Evolutionary conservation across 352 stramenopile genomes (phyloP).

Genomic region (Phytopythium helicoides): DNA sequence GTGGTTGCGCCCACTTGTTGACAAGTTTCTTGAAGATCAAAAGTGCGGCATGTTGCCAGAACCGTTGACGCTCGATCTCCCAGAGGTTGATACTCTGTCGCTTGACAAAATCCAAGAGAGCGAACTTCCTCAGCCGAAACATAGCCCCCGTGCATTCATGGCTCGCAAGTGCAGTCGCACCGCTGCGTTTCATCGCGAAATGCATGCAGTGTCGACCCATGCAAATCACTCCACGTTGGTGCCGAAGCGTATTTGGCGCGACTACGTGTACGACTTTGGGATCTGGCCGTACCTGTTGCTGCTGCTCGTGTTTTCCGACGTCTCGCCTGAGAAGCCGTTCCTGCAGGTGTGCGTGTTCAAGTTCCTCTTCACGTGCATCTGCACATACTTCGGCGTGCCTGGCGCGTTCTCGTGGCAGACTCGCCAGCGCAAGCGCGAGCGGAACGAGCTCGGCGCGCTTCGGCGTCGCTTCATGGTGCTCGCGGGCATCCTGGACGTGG

Average conservation of each 20-base stretch:
- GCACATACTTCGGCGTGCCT: conserved; percentile 63
- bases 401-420: conserved; percentile 55
- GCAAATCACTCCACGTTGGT: not conserved
- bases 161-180: conserved; percentile 25
- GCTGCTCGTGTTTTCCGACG: conserved; percentile 47
- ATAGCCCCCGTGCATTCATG: conserved; percentile 15
- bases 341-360: conserved; percentile 56
- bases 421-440: conserved; percentile 44
- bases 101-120: not conserved
- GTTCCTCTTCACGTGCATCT: conserved; percentile 66
- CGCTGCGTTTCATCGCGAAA: conserved; percentile 29
- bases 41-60: conserved; percentile 28
- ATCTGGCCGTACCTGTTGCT: conserved; percentile 76
- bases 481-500: conserved; percentile 47
- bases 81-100: not conserved
- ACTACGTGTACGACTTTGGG: conserved; percentile 68
- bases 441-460: conserved; percentile 40
- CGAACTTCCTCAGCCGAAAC: not conserved
- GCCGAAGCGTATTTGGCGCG: conserved; percentile 24
- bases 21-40: conserved; percentile 63
- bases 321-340: conserved; percentile 34
- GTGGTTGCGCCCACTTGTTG: conserved; percentile 64
- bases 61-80: conserved; percentile 16
- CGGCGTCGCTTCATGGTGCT: conserved; percentile 53
- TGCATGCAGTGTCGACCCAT: conserved; percentile 5